Evolutionary conservation across 345 rosid genomes (phyloP).

Genomic region (Ricinus communis): DNA sequence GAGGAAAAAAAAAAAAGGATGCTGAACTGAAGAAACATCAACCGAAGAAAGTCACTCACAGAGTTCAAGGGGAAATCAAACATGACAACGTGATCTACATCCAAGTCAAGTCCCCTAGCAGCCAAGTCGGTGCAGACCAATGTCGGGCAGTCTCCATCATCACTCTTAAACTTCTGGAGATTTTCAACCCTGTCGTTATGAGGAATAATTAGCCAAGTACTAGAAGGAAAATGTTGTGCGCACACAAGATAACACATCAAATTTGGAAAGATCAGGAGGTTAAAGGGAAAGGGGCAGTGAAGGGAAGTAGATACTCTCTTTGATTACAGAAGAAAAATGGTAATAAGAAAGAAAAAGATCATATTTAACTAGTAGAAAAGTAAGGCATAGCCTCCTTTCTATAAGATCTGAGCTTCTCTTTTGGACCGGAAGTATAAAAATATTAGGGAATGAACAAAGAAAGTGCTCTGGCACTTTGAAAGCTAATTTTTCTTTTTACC

Average conservation of each 20-base stretch:
- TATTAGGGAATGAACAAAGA: too few relatives aligned
- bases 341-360: not conserved
- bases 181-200: constrained; percentile 64
- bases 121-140: constrained; percentile 96
- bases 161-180: constrained; percentile 81
- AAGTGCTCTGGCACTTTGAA: too few relatives aligned
- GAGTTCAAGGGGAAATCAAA: constrained; percentile 91
- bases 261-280: not conserved
- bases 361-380: not conserved
- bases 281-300: not conserved
- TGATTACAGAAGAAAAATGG: not conserved
- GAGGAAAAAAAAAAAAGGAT: not conserved
- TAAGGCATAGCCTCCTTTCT: not conserved
- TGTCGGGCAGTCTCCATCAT: constrained; percentile 89
- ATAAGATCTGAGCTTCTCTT: not conserved
- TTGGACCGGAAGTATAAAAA: too few relatives aligned
- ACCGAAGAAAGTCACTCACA: constrained; percentile 44
- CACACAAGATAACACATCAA: not conserved
- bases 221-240: not conserved
- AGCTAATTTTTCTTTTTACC: too few relatives aligned
- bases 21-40: not conserved
- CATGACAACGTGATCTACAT: constrained; percentile 90
- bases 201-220: constrained; percentile 2
- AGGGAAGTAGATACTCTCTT: not conserved
- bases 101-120: constrained; percentile 89